Base-by-base conservation (phyloP, 2,329 filamentous ascomycete species). In the Penicillium hesseltinei region DNA sequence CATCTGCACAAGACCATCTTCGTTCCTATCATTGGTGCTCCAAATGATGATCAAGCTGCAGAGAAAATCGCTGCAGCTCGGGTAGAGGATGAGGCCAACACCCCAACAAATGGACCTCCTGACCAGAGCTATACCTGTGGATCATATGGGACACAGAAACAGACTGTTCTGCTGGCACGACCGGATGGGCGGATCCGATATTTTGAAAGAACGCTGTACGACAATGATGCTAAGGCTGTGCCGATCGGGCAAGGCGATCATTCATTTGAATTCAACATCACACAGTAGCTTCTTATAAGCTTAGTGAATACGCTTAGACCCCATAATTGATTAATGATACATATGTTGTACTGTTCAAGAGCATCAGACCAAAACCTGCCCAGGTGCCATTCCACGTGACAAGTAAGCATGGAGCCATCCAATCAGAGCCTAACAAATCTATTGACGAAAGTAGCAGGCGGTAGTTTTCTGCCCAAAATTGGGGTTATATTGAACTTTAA, bases 81-180 rank as follows among this genome's bases (percentile, higher is more conserved):
- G 42, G 44, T 56, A n/a, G 64, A 66, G 71, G 73, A 56, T 45
- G 58, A 55, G 23, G 4, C 23, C 43, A 31, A 38, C 17, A 60
- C 47, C 19, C 56, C 38, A 23, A 54, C 57, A 8, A 58, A 66
- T 15, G 49, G 68, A 66, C 62, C 73, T 62, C 54, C 66, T 31
- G 65, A 66, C 27, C 61, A 63, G 38, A 65, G 63, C 29, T 73
- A 81, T 67, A 61, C 72, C 49, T 77, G 74, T 55, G 82, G 82
- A 0, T 72, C 80, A 8, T 88, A 88, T 67, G 86, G 85, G 0
- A 88, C 86, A 2, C 83, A 86, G 67, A 85, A 85, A 70, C 85
- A 88, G 68, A 85, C 83, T 1, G 73, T 88, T 8, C 75, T 88
- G 2, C 70, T 88, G 15, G 83, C 86, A 21, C 76, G 81, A 63